Conservation (phyloP, 306 rosid species). For the Canavalia gladiata region DNA sequence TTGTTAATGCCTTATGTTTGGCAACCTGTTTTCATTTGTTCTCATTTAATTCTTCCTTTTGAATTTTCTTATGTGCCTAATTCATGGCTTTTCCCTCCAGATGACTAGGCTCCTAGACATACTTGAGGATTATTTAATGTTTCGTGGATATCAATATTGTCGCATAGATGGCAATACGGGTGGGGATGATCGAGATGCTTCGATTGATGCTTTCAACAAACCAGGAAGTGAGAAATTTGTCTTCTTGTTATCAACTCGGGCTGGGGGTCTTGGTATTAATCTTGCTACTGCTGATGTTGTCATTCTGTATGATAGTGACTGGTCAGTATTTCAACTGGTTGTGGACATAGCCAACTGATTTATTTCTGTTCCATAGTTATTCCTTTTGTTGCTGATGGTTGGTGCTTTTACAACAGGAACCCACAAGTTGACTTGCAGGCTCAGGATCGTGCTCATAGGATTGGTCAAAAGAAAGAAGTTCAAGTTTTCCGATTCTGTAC, state of each 20-base stretch:
- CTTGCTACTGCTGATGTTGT: conserved; percentile 99
- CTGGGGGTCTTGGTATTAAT: conserved; percentile 99
- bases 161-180: conserved; percentile 99
- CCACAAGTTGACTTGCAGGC: conserved; percentile 99
- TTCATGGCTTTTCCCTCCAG: conserved; percentile 52
- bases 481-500: conserved; percentile 99
- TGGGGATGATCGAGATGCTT: conserved; percentile 99
- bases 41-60: conserved; percentile 30
- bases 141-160: conserved; percentile 88
- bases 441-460: conserved; percentile 99
- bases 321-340: conserved; percentile 61
- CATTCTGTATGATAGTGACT: conserved; percentile 97
- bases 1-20: conserved; percentile 24
- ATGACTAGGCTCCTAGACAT: conserved; percentile 98
- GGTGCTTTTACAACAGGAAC: conserved; percentile 68
- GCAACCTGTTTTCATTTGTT: conserved; percentile 32
- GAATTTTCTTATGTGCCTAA: conserved; percentile 10
- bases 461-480: conserved; percentile 99
- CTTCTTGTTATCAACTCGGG: conserved; percentile 89
- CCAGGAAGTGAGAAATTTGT: conserved; percentile 99
- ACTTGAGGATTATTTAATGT: conserved; percentile 95
- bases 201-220: conserved; percentile 88
- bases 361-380: background rate
- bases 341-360: conserved; percentile 33
- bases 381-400: conserved; percentile 43